A percentile compares a stretch with the other conserved stretches of the same genome.
These are phyloP conservation scores for Spergularia bocconei DNA, from an alignment of 148 eudicot genomes.

Conservation along the genomic window DNA sequence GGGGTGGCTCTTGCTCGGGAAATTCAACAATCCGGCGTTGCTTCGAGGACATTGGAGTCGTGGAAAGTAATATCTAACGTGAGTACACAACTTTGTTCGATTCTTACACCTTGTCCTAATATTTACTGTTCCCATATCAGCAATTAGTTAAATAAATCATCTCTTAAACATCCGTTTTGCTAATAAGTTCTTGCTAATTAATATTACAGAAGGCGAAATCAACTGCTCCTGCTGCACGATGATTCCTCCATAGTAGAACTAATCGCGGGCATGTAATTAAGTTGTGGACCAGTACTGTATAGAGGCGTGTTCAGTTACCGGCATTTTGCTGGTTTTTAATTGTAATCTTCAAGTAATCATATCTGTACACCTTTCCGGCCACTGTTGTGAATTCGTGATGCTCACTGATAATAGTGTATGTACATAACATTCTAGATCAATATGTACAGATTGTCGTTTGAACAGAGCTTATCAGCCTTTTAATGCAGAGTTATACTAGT, in stretches of 20 bases:
- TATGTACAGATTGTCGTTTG: no score
- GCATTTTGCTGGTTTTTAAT: no score
- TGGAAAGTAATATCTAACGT: constrained; percentile 74
- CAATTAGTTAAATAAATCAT: background rate
- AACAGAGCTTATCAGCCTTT: no score
- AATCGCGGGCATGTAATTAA: background rate
- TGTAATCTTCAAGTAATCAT: no score
- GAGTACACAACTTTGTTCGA: constrained; percentile 19
- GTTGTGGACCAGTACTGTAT: background rate
- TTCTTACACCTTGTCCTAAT: constrained; percentile 1
- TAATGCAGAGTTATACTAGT: no score
- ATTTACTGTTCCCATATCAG: no score
- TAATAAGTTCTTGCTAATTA: background rate
- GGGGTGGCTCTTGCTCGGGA: constrained; percentile 86
- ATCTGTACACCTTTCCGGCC: no score
- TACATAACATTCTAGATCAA: no score
- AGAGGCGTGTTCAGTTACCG: background rate
- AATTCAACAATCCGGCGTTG: constrained; percentile 70
- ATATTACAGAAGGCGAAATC: constrained; percentile 22
- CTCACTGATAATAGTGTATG: no score
- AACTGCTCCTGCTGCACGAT: constrained; percentile 13
- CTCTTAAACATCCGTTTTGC: background rate
- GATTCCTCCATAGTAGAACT: background rate
- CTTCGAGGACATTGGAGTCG: constrained; percentile 65
- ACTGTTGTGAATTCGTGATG: no score